Evolutionary conservation across 2,329 filamentous ascomycete genomes (phyloP), one percentile per base, ranked within the genome.

Genomic region (Exophiala sideris): DNA sequence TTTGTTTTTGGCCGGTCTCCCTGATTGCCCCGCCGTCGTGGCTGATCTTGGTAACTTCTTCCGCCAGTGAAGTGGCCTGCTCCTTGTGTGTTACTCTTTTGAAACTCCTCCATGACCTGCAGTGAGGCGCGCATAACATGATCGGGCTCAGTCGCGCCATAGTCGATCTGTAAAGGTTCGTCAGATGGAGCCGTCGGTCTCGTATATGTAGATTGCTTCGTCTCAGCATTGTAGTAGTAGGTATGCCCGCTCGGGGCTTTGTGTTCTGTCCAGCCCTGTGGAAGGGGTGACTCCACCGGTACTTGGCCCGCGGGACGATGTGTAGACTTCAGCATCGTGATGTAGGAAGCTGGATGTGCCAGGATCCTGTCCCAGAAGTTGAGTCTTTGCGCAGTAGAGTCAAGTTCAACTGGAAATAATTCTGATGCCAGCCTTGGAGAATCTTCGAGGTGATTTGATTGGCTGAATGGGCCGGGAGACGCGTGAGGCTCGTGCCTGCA

Each of bases 191-290:
- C 67, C 54, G 73, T 73, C n/a, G 91, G 91, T 33, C 89, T 84
- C 36, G 80, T 87, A 70, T 96, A 96, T 40, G 91, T 96, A 1
- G 91, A 96, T 65, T 89, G 82, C 65, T 94, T 90, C 1, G 89
- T 92, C 51, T 81, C 77, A 42, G 84, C 77, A 73, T 96, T 87
- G 75, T 95, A 94, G 72, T 91, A 96, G 74, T 96, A 96, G 24
- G 80, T 79, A 70, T 96, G 91, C 3, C 90, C 90, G 81, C 54
- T 18, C 5, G 91, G 91, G 48, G 91, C 90, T 72, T 86, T 91
- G 73, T 96, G 91, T 71, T 95, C 89, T n/a, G 88, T 89, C 91
- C 91, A 96, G 59, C 89, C 91, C 40, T 85, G 78, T 24, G 85
- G 86, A 1, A 96, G 77, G 34, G 88, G 83, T n/a, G 57, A 45